Percentiles rank a stretch among this genome's conserved stretches.
phyloP scores from a whole-genome alignment of 805 yeast species.

The Candida dajiaensis region DNA sequence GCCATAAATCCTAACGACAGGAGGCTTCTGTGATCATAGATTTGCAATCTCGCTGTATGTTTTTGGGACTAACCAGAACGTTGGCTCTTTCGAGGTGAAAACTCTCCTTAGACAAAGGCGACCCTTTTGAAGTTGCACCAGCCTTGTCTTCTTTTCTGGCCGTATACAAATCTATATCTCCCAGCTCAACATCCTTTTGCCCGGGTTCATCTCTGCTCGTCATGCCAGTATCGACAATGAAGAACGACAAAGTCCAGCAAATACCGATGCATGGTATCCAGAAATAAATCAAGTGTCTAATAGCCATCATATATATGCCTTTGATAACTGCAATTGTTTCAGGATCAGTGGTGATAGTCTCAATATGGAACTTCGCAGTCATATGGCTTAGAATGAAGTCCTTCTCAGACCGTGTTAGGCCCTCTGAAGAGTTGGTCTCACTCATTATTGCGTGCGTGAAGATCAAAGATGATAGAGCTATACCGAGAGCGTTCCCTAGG shows the following conservation, averaged over 20 bases:
- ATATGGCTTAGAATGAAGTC: neutral
- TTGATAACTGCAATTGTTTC: neutral
- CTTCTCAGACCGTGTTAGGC: neutral
- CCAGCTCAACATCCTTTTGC: neutral
- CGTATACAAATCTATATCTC: neutral
- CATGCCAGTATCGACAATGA: slow-evolving; percentile 5
- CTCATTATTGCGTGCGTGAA: slow-evolving; percentile 1
- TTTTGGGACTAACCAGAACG: no score
- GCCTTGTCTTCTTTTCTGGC: neutral
- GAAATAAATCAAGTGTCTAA: slow-evolving; percentile 2
- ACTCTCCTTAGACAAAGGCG: no score
- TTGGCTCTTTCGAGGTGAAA: no score
- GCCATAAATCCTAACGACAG: no score
- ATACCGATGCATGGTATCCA: slow-evolving; percentile 5
- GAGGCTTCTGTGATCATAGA: no score
- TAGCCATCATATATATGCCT: neutral
- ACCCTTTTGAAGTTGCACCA: no score
- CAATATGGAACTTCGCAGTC: neutral
- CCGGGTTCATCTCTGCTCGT: slow-evolving; percentile 1
- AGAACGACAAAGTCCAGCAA: slow-evolving; percentile 3
- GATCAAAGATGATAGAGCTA: slow-evolving; percentile 5
- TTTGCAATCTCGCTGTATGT: no score
- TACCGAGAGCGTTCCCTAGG: slow-evolving; percentile 5
- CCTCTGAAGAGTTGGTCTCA: neutral
- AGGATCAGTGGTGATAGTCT: neutral